Evolutionary conservation across 768 basidiomycete species (phyloP).

Genomic region (Kwoniella dejecticola): DNA sequence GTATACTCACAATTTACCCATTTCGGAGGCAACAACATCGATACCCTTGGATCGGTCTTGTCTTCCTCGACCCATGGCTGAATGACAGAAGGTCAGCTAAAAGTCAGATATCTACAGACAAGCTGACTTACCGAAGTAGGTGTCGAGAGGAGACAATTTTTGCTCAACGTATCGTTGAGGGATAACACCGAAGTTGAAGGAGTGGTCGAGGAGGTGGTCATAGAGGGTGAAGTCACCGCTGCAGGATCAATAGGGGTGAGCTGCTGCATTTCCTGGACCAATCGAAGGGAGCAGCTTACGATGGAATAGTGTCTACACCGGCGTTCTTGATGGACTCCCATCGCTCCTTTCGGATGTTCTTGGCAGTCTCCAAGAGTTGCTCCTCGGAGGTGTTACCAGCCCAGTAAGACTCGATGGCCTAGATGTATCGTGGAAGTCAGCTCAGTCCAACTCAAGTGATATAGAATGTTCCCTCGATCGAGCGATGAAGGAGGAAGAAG

Average conservation of each 20-base stretch:
- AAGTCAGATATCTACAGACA: background rate
- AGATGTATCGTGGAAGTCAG: slow-evolving; percentile 5
- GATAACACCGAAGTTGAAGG: slow-evolving; percentile 92
- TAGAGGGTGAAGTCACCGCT: slow-evolving; percentile 99
- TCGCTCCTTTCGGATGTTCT: slow-evolving; percentile 81
- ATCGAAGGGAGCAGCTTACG: slow-evolving; percentile 61
- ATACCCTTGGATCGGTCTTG: slow-evolving; percentile 77
- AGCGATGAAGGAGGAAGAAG: background rate
- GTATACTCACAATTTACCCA: slow-evolving; percentile 92
- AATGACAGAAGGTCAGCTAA: no score
- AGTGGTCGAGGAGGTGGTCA: slow-evolving; percentile 97
- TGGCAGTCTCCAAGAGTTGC: slow-evolving; percentile 82
- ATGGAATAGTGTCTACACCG: slow-evolving; percentile 87
- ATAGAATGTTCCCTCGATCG: no score
- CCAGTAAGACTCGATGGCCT: slow-evolving; percentile 99
- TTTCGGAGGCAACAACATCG: slow-evolving; percentile 95
- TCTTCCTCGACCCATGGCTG: slow-evolving; percentile 93
- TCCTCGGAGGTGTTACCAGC: slow-evolving; percentile 83
- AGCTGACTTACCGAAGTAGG: slow-evolving; percentile 71
- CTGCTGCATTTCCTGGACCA: slow-evolving; percentile 9
- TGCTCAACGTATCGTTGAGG: slow-evolving; percentile 89
- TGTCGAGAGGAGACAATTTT: slow-evolving; percentile 82
- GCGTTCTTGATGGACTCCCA: slow-evolving; percentile 82
- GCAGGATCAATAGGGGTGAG: slow-evolving; percentile 16
- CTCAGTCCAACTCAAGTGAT: background rate